Base-by-base conservation (phyloP, 305 asterid species). In the Plantago lanceolata region DNA sequence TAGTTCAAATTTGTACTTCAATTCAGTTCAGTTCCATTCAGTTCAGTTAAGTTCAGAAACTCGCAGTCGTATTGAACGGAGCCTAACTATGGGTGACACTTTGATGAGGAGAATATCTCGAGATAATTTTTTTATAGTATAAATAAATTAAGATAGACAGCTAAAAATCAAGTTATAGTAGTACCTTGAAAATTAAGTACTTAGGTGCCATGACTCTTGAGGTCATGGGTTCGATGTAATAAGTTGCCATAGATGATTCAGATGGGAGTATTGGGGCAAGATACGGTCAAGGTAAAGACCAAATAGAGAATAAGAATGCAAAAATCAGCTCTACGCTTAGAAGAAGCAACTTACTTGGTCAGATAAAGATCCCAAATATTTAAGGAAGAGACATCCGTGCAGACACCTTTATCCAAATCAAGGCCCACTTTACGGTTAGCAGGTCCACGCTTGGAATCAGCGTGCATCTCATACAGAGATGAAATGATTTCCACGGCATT, bases 401-500 rank as follows among this genome's bases (percentile, higher is more conserved):
- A 89, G 66, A 33, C 81, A 55, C 93, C 99, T 82, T 82, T 91
- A 69, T 82, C 89, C 78, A 89, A 79, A 79, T 84, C 90, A 67
- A 93, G 82, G 76, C 97, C 99, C 62, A 93, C 97, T 76, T 82
- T 87, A 57, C 81, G 48, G 71, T 86, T 83, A 71, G 94, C 94
- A 79, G 89, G 73, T 55, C 96, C 96, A 79, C 90, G 96, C 72
- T 90, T 94, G 50, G 96, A 40, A 40, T 40, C 47, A 40, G 47
- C 47, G 12, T 40, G 47, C 47, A 40, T 40, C 47, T 40, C 97
- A 71, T 89, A 87, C 65, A 92, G 71, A 66, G 97, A 87, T 43
- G 99, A 84, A 71, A 93, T 79, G 29, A 89, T 84, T 78, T 93
- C 99, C 74, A 87, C 84, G 5, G 99, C 92, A 77, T 86, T 93